Percentiles rank a stretch among this genome's conserved stretches.
Evolutionary conservation across 2,329 filamentous ascomycete species (phyloP).

Genomic region (Blumeria hordei): DNA sequence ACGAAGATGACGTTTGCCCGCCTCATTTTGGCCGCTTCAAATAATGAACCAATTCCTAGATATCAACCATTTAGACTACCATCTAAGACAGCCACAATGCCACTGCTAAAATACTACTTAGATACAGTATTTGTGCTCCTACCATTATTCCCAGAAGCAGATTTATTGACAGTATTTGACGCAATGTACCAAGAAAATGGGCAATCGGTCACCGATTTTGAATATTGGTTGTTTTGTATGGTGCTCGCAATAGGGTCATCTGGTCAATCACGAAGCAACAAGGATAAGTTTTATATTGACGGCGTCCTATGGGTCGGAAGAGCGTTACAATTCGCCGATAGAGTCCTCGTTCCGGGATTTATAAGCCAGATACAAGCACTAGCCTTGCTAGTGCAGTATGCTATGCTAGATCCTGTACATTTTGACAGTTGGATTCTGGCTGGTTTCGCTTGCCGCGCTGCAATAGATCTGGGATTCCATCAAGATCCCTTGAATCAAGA

Average conservation of each 20-base stretch:
- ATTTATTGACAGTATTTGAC: constrained; percentile 54
- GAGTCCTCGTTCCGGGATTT: constrained; percentile 65
- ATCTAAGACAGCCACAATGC: constrained; percentile 39
- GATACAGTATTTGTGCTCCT: constrained; percentile 57
- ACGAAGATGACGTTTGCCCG: constrained; percentile 83
- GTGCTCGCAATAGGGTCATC: constrained; percentile 64
- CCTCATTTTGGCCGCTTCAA: constrained; percentile 61
- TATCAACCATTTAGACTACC: constrained; percentile 40
- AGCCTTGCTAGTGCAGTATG: constrained; percentile 66
- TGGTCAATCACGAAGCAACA: constrained; percentile 43
- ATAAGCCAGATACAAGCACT: constrained; percentile 71
- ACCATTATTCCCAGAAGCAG: constrained; percentile 62
- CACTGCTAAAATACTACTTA: constrained; percentile 63
- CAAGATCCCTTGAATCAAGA: constrained; percentile 63
- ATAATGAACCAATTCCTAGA: constrained; percentile 45
- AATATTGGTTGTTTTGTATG: constrained; percentile 75
- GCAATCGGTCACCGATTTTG: constrained; percentile 34
- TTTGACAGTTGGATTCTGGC: constrained; percentile 91
- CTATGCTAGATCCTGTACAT: constrained; percentile 69
- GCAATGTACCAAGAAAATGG: constrained; percentile 53
- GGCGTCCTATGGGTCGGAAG: constrained; percentile 31
- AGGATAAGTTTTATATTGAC: constrained; percentile 35
- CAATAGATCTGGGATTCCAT: constrained; percentile 77
- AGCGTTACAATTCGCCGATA: constrained; percentile 56
- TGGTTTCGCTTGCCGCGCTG: constrained; percentile 67